Conservation (phyloP, 176 grass and related monocot genomes). For the sorghum (Sorghum bicolor) region DNA sequence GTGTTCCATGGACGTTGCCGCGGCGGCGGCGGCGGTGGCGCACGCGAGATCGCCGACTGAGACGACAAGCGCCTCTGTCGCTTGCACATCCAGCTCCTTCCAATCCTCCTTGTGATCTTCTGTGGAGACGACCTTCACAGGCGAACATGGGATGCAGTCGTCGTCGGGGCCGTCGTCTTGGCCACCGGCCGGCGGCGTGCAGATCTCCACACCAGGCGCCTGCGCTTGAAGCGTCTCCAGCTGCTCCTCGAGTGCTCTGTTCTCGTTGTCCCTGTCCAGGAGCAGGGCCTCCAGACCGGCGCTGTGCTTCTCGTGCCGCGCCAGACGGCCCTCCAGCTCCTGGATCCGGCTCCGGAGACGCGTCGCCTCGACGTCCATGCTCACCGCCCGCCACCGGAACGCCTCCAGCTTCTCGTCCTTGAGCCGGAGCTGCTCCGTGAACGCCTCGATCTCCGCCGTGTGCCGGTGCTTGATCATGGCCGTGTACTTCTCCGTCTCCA, state of each 20-base stretch:
- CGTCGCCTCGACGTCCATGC: conserved; percentile 51
- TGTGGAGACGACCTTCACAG: conserved; percentile 11
- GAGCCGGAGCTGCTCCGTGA: conserved; percentile 73
- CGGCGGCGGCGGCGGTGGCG: neutral
- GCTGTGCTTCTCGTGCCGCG: conserved; percentile 40
- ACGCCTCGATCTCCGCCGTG: conserved; percentile 71
- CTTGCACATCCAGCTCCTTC: neutral
- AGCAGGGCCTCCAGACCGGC: conserved; percentile 43
- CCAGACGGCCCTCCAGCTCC: conserved; percentile 52
- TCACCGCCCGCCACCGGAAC: conserved; percentile 54
- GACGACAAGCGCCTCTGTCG: neutral
- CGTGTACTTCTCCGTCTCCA: conserved; percentile 70
- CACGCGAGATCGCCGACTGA: neutral
- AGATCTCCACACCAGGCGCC: neutral
- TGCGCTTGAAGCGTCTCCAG: conserved; percentile 21
- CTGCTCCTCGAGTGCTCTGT: conserved; percentile 41
- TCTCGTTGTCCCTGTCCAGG: conserved; percentile 43
- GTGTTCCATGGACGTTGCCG: neutral
- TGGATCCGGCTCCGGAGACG: conserved; percentile 57
- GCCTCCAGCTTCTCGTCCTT: conserved; percentile 83
- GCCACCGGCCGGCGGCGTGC: neutral
- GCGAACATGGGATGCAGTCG: neutral
- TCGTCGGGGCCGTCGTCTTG: neutral
- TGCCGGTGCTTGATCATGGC: conserved; percentile 61
- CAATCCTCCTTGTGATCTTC: neutral